Base-by-base conservation (phyloP, 1,139 yeast species). In the Pichia sp. region DNA sequence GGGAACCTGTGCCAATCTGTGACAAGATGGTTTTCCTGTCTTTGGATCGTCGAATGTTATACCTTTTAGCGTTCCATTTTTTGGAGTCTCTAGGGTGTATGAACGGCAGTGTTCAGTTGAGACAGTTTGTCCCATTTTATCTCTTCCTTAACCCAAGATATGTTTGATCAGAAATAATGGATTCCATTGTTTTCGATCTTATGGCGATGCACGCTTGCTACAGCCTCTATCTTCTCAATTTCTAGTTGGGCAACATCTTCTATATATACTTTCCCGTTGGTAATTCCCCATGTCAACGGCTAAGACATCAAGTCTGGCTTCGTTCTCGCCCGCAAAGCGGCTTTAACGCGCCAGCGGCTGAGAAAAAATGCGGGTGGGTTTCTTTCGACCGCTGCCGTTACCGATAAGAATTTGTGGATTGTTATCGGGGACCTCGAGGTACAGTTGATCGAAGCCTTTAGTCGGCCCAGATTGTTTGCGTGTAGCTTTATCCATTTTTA, bases 101-200 rank as follows among this genome's bases (percentile, higher is more conserved):
- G 55, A 55, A 19, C 46, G 46, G 4, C 59, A 47, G 7, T 52
- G 49, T 19, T 61, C 60, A 8, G 58, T 51, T 3, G 63, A 59
- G 9, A 60, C 49, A 16, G 55, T 19, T 55, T 64, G 55, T 61
- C 71, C 53, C 66, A 64, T 48, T 7, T 19, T 42, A 6, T 25
- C 6, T 6, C 23, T 21, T 19, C 22, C 8, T 42, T 23, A 5
- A 5, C 26, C 10, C 5, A 12, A 23, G 6, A n/a, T 18, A 10
- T 22, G 44, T 19, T 41, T 22, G 28, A 23, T 41, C 6, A 6
- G 8, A 25, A 25, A 25, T 9, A 25, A 6, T 6, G 6, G 28
- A 6, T 25, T 25, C 9, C 28, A 25, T 25, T 6, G 6, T 6
- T 25, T 25, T n/a, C n/a, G n/a, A n/a, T n/a, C n/a, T n/a, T n/a